Evolutionary conservation across 495 filamentous ascomycete genomes (phyloP).

Genomic region (Hypoxylon perforatum): DNA sequence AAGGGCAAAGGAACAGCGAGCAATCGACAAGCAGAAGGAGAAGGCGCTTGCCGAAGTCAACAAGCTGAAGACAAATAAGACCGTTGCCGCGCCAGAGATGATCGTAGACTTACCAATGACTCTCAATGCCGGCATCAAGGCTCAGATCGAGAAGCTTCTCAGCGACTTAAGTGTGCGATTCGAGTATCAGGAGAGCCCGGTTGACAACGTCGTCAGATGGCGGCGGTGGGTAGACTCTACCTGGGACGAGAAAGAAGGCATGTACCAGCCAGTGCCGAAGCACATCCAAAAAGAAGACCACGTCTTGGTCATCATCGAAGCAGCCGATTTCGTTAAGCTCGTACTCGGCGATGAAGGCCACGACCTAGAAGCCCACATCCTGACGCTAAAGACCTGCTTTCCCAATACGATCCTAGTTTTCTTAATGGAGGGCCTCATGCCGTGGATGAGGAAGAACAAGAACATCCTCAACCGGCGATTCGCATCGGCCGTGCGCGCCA

Average conservation of each 20-base stretch:
- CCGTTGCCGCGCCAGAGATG: constrained; percentile 81
- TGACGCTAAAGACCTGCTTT: constrained; percentile 65
- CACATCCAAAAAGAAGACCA: constrained; percentile 72
- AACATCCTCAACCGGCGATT: constrained; percentile 75
- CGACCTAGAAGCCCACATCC: constrained; percentile 70
- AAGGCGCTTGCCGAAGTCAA: constrained; percentile 80
- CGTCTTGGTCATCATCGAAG: constrained; percentile 72
- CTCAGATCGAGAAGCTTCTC: constrained; percentile 67
- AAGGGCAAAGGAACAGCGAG: constrained; percentile 68
- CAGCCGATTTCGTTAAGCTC: constrained; percentile 75
- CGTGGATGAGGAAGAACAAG: constrained; percentile 76
- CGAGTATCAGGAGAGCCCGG: constrained; percentile 58
- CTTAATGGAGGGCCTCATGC: constrained; percentile 76
- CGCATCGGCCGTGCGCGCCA: constrained; percentile 70
- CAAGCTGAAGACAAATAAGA: constrained; percentile 79
- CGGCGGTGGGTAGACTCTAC: constrained; percentile 72
- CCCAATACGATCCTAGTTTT: constrained; percentile 70
- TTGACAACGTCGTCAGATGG: constrained; percentile 77
- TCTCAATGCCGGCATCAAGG: constrained; percentile 65
- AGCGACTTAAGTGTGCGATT: constrained; percentile 51
- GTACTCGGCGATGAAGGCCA: constrained; percentile 57
- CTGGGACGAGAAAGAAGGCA: constrained; percentile 69
- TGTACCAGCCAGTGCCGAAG: constrained; percentile 74
- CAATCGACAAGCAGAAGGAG: constrained; percentile 71
- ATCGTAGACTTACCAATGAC: constrained; percentile 77